Percentiles rank a stretch among this genome's conserved stretches.
Evolutionary conservation across 257 asterid species (phyloP).

Genomic region (Nicotiana otophora): DNA sequence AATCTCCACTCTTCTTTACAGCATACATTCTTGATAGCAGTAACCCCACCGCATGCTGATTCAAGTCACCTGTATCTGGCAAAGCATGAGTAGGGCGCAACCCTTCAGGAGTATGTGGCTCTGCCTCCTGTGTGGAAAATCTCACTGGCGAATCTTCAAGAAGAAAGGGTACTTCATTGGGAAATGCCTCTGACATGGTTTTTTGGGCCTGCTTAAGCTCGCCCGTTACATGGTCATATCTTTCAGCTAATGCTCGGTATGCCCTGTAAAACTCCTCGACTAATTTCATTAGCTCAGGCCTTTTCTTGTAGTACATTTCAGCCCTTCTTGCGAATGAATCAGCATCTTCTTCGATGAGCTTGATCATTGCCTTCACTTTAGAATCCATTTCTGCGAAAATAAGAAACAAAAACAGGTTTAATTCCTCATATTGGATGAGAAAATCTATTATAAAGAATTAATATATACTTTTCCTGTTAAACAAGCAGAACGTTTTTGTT

Average conservation of each 20-base stretch:
- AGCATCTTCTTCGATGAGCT: conserved; percentile 92
- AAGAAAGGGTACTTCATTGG: conserved; percentile 64
- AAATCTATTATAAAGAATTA: background rate
- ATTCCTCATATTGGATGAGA: background rate
- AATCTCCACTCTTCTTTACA: conserved; percentile 17
- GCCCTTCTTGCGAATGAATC: conserved; percentile 94
- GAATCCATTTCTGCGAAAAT: conserved; percentile 80
- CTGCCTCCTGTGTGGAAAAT: conserved; percentile 29
- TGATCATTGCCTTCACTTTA: conserved; percentile 82
- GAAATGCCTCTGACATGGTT: conserved; percentile 73
- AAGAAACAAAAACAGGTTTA: background rate
- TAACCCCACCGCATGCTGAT: conserved; percentile 16
- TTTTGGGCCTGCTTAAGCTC: conserved; percentile 86
- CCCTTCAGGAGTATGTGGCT: conserved; percentile 44
- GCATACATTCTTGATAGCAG: conserved; percentile 18
- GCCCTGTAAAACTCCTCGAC: conserved; percentile 95
- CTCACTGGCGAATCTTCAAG: conserved; percentile 59
- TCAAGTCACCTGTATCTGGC: conserved; percentile 26
- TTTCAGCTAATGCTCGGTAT: conserved; percentile 88
- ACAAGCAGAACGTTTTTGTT: background rate
- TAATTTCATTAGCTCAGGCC: conserved; percentile 90
- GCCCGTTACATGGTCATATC: conserved; percentile 81
- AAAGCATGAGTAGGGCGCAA: conserved; percentile 30
- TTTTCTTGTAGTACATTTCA: conserved; percentile 89
- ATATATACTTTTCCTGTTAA: background rate